These are phyloP conservation scores for Selenicereus undatus DNA, from an alignment of 148 eudicot genomes.

Conservation along the genomic window DNA sequence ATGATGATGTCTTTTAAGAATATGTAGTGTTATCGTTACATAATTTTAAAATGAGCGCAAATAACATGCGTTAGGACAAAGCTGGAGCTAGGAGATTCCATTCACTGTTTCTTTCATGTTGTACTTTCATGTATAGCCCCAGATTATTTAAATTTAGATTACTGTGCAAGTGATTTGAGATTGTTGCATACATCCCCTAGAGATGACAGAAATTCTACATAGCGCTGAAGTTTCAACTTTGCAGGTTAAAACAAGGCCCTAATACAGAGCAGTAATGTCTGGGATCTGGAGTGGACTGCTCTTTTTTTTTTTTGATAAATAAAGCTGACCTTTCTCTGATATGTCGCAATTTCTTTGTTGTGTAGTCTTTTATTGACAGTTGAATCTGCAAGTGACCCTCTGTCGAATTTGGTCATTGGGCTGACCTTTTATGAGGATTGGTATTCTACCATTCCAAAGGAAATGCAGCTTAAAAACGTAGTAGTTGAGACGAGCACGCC, in stretches of 20 bases:
- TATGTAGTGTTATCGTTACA: not conserved
- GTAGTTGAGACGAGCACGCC: conserved; percentile 23
- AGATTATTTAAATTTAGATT: not conserved
- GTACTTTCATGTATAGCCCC: not conserved
- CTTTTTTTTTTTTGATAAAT: not conserved
- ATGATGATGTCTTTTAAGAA: not conserved
- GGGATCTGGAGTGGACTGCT: not conserved
- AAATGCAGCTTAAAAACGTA: conserved; percentile 36
- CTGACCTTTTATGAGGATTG: conserved; percentile 56
- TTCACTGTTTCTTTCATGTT: too few relatives aligned
- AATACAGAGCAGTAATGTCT: not conserved
- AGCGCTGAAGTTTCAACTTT: not conserved
- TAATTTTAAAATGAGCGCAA: not conserved
- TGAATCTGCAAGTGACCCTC: conserved; percentile 49
- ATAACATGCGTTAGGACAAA: too few relatives aligned
- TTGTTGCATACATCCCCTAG: not conserved
- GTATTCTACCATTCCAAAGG: conserved; percentile 48
- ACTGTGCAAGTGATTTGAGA: not conserved
- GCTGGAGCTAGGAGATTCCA: not conserved
- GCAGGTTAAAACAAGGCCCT: not conserved
- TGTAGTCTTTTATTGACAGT: conserved; percentile 48
- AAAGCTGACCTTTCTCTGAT: conserved; percentile 1
- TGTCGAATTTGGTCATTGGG: conserved; percentile 67
- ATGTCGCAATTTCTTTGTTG: conserved; percentile 11
- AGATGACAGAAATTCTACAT: not conserved